phyloP scores from a whole-genome alignment of 106 monocot genomes.

The Xerophyta viscosa region DNA sequence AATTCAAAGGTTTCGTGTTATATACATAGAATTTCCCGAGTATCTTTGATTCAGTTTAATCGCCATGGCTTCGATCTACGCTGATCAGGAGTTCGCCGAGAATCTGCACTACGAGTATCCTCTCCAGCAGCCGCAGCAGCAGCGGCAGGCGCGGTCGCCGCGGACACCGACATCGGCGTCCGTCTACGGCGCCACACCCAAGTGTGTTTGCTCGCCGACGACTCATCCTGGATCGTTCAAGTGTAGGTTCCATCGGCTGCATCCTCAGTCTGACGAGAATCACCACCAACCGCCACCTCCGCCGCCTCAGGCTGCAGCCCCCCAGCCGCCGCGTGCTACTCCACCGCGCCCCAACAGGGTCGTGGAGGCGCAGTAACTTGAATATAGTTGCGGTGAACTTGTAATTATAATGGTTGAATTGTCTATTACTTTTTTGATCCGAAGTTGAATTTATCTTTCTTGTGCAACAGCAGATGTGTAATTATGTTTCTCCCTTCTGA shows the following conservation, averaged over 20 bases:
- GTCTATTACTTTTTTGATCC: no score
- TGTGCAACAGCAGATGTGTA: no score
- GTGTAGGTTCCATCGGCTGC: constrained; percentile 52
- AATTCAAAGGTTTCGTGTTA: no score
- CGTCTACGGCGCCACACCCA: constrained; percentile 14
- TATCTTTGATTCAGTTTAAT: no score
- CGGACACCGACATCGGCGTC: neutral
- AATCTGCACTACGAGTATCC: neutral
- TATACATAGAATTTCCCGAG: no score
- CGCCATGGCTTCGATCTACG: neutral
- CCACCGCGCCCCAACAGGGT: constrained; percentile 17
- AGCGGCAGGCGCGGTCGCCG: neutral
- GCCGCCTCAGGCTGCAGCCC: neutral
- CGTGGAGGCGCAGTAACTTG: constrained; percentile 45
- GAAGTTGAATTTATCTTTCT: no score
- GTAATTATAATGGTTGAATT: no score
- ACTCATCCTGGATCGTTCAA: constrained; percentile 72
- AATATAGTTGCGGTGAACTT: no score
- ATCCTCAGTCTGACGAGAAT: constrained; percentile 5
- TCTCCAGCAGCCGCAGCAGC: neutral
- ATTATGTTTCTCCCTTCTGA: no score
- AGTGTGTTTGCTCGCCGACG: constrained; percentile 74
- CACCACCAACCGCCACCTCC: constrained; percentile 1
- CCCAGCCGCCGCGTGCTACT: constrained; percentile 9
- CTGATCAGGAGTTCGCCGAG: neutral